These are phyloP conservation scores for Hortaea sp. DNA, from an alignment of 2,329 filamentous ascomycete species.

Conservation along the genomic window DNA sequence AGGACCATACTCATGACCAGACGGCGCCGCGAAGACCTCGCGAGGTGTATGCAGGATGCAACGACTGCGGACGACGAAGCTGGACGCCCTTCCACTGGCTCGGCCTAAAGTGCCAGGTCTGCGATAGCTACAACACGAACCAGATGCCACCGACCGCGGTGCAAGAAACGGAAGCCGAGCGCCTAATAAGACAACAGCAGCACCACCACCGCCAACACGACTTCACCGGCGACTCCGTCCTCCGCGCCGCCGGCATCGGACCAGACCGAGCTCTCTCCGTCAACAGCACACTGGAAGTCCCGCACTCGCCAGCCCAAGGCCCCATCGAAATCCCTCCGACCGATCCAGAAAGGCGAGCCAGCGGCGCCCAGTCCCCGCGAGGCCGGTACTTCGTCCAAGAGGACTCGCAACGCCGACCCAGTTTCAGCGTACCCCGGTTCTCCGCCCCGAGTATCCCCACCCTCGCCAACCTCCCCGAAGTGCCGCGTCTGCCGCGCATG, in stretches of 20 bases:
- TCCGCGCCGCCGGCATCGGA: constrained; percentile 24
- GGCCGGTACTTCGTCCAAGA: constrained; percentile 23
- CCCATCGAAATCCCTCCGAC: constrained; percentile 5
- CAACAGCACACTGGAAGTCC: constrained; percentile 11
- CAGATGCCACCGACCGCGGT: constrained; percentile 36
- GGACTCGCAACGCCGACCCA: constrained; percentile 17
- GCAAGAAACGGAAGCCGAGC: constrained; percentile 24
- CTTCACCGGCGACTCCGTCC: constrained; percentile 25
- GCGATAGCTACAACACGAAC: constrained; percentile 44
- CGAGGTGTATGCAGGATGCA: constrained; percentile 74
- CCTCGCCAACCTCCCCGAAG: constrained; percentile 17
- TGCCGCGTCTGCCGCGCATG: constrained; percentile 21
- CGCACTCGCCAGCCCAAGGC: constrained; percentile 9
- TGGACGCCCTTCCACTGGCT: constrained; percentile 89
- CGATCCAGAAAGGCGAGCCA: constrained; percentile 6
- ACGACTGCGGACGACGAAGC: constrained; percentile 85
- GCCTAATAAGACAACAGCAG: constrained; percentile 21
- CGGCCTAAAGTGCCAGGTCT: constrained; percentile 71
- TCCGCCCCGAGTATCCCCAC: constrained; percentile 20
- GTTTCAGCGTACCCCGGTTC: constrained; percentile 16
- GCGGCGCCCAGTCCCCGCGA: constrained; percentile 18
- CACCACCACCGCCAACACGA: constrained; percentile 22
- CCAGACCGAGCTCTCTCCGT: constrained; percentile 12
- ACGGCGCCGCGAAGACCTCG: constrained; percentile 15
- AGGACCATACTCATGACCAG: constrained; percentile 45